A percentile compares a stretch with the other conserved stretches of the same genome.
phyloP scores from a whole-genome alignment of 805 yeast species.

The Blastobotrys mokoenaii region DNA sequence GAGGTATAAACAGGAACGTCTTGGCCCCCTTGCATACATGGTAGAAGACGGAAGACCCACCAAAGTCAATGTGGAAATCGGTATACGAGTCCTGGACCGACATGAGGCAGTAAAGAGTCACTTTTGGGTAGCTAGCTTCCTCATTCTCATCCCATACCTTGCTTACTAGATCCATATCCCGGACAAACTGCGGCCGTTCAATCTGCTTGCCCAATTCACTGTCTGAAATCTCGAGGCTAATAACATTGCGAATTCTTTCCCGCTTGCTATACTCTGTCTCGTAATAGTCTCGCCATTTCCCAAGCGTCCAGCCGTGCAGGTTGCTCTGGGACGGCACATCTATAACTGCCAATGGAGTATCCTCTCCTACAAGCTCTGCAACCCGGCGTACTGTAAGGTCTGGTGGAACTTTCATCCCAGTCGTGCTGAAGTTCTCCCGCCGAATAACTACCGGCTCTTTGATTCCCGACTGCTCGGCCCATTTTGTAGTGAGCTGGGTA shows the following conservation, averaged over 20 bases:
- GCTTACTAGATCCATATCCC: conserved; percentile 58
- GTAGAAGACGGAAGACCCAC: conserved; percentile 87
- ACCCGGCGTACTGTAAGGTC: conserved; percentile 48
- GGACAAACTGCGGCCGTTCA: conserved; percentile 58
- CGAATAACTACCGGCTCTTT: conserved; percentile 41
- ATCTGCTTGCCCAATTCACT: conserved; percentile 43
- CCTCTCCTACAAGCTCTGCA: conserved; percentile 52
- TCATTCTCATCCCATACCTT: conserved; percentile 42
- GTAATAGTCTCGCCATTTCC: conserved; percentile 69
- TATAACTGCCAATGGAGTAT: conserved; percentile 69
- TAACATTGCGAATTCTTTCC: conserved; percentile 68
- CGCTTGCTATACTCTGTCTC: conserved; percentile 39
- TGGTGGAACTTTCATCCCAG: conserved; percentile 50
- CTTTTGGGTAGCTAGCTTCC: conserved; percentile 26
- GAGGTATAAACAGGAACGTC: conserved; percentile 71
- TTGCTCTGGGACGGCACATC: conserved; percentile 74
- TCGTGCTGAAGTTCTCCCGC: conserved; percentile 20
- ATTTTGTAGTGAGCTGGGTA: conserved; percentile 30
- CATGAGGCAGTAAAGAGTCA: conserved; percentile 73
- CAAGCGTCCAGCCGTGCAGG: conserved; percentile 55
- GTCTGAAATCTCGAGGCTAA: conserved; percentile 68
- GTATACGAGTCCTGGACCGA: conserved; percentile 74
- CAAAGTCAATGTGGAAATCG: conserved; percentile 87
- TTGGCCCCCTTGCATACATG: conserved; percentile 71
- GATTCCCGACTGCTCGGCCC: conserved; percentile 30